phyloP scores from a whole-genome alignment of 202 grass and related monocot genomes.

The Setaria viridis region DNA sequence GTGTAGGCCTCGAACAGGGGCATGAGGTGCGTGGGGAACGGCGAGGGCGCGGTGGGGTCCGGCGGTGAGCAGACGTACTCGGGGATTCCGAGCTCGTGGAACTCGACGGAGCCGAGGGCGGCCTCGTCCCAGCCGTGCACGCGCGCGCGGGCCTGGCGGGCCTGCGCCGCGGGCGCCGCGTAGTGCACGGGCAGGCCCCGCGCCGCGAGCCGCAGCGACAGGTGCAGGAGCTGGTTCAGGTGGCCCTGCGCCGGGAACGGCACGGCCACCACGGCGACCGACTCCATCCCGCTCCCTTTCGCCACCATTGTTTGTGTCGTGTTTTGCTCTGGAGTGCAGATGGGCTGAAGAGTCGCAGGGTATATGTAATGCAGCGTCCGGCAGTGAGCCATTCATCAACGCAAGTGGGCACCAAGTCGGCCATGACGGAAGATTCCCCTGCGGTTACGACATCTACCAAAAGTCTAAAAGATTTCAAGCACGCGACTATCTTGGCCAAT shows the following conservation, averaged over 20 bases:
- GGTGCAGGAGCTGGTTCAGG: slow-evolving; percentile 85
- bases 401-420: neutral
- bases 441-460: neutral
- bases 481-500: neutral
- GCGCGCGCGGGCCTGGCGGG: slow-evolving; percentile 36
- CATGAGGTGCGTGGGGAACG: slow-evolving; percentile 53
- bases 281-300: neutral
- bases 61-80: slow-evolving; percentile 39
- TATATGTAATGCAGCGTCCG: neutral
- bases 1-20: slow-evolving; percentile 42
- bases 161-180: slow-evolving; percentile 52
- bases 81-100: slow-evolving; percentile 49
- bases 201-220: slow-evolving; percentile 53
- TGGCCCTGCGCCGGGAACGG: slow-evolving; percentile 73
- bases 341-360: no score
- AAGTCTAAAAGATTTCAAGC: neutral
- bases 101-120: slow-evolving; percentile 27
- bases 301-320: neutral
- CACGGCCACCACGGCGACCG: slow-evolving; percentile 56
- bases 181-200: slow-evolving; percentile 54
- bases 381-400: neutral
- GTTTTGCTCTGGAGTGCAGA: neutral
- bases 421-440: neutral
- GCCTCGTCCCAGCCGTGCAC: slow-evolving; percentile 22
- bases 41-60: slow-evolving; percentile 26